A percentile compares a stretch with the other conserved stretches of the same genome.
phyloP scores from a whole-genome alignment of 805 yeast genomes.

The Monosporozyma siamensis region DNA sequence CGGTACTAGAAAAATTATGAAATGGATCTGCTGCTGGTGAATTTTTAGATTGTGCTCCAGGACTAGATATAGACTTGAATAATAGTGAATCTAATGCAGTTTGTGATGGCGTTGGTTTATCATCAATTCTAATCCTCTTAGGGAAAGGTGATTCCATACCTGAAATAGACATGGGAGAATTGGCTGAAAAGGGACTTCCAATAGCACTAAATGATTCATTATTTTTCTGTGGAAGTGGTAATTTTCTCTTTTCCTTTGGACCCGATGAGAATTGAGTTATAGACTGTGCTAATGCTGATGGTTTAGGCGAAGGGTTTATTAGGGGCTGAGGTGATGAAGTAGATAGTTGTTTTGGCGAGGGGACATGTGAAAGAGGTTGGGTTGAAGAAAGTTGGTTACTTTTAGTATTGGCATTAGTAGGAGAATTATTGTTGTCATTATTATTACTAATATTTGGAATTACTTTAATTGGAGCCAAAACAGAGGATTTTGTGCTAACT shows the following conservation, averaged over 20 bases:
- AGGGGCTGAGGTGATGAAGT: background rate
- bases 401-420: no score
- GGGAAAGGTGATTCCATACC: slow-evolving; percentile 13
- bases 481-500: background rate
- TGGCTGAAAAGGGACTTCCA: slow-evolving; percentile 13
- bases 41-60: background rate
- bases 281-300: background rate
- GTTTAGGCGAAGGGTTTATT: background rate
- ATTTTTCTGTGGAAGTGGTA: slow-evolving; percentile 6
- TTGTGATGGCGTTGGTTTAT: slow-evolving; percentile 24
- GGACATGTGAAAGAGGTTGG: background rate
- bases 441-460: background rate
- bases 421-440: background rate
- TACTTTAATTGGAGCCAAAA: background rate
- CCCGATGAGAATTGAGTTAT: background rate
- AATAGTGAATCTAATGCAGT: slow-evolving; percentile 27
- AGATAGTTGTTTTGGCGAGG: background rate
- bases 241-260: slow-evolving; percentile 5
- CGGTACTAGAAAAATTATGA: background rate
- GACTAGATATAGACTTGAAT: slow-evolving; percentile 18
- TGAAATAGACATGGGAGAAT: slow-evolving; percentile 11
- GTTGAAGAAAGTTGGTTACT: no score
- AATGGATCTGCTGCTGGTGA: background rate
- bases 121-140: slow-evolving; percentile 19
- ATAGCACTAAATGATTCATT: slow-evolving; percentile 3